phyloP scores from a whole-genome alignment of 176 grass and related monocot genomes.

The Cocos nucifera region DNA sequence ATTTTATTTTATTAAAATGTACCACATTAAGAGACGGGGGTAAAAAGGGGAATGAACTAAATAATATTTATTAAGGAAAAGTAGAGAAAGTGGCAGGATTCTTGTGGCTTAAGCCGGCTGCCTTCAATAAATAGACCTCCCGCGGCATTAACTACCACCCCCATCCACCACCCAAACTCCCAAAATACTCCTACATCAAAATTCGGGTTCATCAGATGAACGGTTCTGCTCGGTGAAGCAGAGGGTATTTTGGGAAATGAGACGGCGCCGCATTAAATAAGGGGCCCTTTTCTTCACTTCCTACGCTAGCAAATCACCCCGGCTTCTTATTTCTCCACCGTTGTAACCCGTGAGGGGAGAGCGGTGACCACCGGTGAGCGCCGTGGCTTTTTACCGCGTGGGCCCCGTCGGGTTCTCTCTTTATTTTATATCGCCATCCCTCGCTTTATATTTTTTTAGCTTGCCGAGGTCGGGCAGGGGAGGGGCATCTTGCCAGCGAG shows the following conservation, averaged over 20 bases:
- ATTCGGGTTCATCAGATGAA: too few relatives aligned
- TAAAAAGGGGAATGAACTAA: conserved; percentile 8
- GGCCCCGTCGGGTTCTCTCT: background rate
- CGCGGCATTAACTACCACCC: too few relatives aligned
- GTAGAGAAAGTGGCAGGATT: background rate
- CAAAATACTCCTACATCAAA: too few relatives aligned
- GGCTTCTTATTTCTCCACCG: background rate
- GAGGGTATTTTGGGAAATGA: too few relatives aligned
- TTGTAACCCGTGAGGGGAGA: background rate
- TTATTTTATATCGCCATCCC: background rate
- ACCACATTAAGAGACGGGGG: conserved; percentile 31
- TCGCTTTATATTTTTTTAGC: background rate
- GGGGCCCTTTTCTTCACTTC: too few relatives aligned
- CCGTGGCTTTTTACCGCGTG: background rate
- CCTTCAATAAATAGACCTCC: background rate
- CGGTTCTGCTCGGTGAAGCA: too few relatives aligned
- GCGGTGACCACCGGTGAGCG: background rate
- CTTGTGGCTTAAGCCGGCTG: background rate
- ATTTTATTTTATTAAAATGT: conserved; percentile 7
- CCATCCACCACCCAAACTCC: too few relatives aligned
- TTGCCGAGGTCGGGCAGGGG: background rate
- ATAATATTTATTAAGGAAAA: background rate
- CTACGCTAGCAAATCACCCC: background rate
- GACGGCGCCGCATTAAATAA: too few relatives aligned
- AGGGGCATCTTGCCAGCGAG: conserved; percentile 87